Evolutionary conservation across 257 asterid species (phyloP), one percentile per base, ranked within the genome.

Genomic region (Scutellaria barbata): DNA sequence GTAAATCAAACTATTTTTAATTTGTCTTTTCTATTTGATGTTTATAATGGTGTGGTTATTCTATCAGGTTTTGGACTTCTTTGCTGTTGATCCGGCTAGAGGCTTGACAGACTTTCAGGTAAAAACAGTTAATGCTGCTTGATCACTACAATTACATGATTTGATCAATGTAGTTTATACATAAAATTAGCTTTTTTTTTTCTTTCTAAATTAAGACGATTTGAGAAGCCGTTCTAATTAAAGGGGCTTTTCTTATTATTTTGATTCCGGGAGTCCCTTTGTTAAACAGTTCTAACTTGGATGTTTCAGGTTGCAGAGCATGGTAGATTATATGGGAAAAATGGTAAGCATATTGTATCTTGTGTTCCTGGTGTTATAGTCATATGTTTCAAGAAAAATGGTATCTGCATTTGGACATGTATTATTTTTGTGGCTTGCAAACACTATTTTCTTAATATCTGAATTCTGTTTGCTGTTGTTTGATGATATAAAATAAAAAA

Each of bases 21-120:
- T 43, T 16, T 58, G 13, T 33, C 22, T 17, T 47, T 73, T 68
- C 51, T 68, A 8, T 63, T 18, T 8, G 46, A 56, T 63, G 52
- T 56, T 56, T 3, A 61, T 45, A 17, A 69, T 8, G 50, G 50
- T 64, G 51, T 63, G 74, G 14, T 53, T 57, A 40, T 63, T 65
- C 50, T 17, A 58, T 33, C 82, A 94, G 99, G 96, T 95, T 45
- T 69, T 92, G 77, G 95, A 85, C 64, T 92, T 85, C 80, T 95
- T 92, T 39, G 76, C 79, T 0, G 97, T 92, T 81, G 96, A 95
- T 78, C 89, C 90, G 13, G 50, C 89, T 12, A 86, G 83, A 80
- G 98, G 99, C 63, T 96, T 91, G 82, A 72, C 92, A 5, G 96
- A 94, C 77, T 71, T 68, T 63, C 93, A 89, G 95, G 96, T 87